Evolutionary conservation across 768 basidiomycete genomes (phyloP), one percentile per base, ranked within the genome.

Genomic region (Boletus reticulatus): DNA sequence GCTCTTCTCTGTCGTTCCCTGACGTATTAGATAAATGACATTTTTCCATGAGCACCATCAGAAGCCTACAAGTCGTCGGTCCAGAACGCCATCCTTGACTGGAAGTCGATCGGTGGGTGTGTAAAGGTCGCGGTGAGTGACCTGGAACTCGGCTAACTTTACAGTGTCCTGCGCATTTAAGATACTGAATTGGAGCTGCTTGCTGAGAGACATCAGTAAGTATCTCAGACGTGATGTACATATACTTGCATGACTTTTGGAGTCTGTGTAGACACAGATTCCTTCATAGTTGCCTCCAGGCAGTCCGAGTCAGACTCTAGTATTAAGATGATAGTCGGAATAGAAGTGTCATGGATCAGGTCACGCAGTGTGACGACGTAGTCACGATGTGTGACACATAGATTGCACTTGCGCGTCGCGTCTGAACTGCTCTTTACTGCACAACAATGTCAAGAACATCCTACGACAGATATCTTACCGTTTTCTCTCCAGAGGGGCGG

Each of bases 401-500:
- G 63, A 65, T 65, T 8, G 67, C 68, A 72, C 74, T 78, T 78
- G 77, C 77, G 77, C 76, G 83, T 88, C 86, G 83, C 84, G 83
- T 80, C 78, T 17, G 36, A 16, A 55, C 57, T 58, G 61, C 60
- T 67, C 62, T 58, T 59, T 68, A 65, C 68, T 29, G 24, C 48
- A 78, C 69, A 69, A 94, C 70, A 69, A 97, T 96, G 94, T 94
- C 93, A 61, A 83, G 94, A 67, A 92, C 93, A 56, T 95, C 93
- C 27, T 96, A 97, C 74, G 94, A 97, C 72, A 81, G 94, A 80
- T 98, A 92, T 74, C 85, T 98, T 43, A 98, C 96, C 27, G 92
- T 98, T 62, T 97, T 97, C 79, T 97, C 93, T 3, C 94, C 94
- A 3, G 94, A 99, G 77, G 97, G 97, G 39, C 85, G 96, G 53